phyloP scores from a whole-genome alignment of 1,284 basidiomycete species.

The Chondrostereum purpureum region DNA sequence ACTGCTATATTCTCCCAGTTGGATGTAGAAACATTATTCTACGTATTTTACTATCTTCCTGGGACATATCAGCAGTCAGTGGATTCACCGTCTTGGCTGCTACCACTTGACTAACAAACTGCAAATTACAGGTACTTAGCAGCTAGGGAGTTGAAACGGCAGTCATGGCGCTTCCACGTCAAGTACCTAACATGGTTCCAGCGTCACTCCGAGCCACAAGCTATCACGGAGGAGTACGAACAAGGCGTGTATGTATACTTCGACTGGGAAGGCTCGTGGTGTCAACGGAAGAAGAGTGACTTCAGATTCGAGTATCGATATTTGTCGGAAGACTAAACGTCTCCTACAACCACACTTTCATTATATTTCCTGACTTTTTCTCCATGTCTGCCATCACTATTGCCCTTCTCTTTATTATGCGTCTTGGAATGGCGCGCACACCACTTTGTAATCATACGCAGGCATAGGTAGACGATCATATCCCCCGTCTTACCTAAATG shows the following conservation, averaged over 20 bases:
- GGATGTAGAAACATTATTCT: constrained; percentile 97
- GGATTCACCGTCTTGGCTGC: constrained; percentile 4
- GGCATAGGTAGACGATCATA: not conserved
- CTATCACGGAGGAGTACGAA: constrained; percentile 99
- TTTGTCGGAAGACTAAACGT: constrained; percentile 73
- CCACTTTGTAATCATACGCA: not conserved
- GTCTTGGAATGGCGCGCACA: not conserved
- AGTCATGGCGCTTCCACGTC: constrained; percentile 99
- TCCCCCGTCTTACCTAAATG: not conserved
- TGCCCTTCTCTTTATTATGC: not conserved
- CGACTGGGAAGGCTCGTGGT: constrained; percentile 98
- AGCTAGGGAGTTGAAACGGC: constrained; percentile 94
- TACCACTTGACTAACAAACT: no score
- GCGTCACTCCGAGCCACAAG: constrained; percentile 96
- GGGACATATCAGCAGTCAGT: constrained; percentile 94
- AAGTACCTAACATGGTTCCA: constrained; percentile 99
- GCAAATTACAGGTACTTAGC: constrained; percentile 87
- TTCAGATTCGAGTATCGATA: constrained; percentile 96
- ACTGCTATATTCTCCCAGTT: constrained; percentile 86
- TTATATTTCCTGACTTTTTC: constrained; percentile 2
- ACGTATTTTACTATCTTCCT: constrained; percentile 97
- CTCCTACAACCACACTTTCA: constrained; percentile 6
- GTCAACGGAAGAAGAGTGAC: constrained; percentile 96
- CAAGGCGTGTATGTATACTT: constrained; percentile 98
- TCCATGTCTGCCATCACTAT: constrained; percentile 4